Conservation (phyloP, 306 rosid species). For the Begonia masoniana region DNA sequence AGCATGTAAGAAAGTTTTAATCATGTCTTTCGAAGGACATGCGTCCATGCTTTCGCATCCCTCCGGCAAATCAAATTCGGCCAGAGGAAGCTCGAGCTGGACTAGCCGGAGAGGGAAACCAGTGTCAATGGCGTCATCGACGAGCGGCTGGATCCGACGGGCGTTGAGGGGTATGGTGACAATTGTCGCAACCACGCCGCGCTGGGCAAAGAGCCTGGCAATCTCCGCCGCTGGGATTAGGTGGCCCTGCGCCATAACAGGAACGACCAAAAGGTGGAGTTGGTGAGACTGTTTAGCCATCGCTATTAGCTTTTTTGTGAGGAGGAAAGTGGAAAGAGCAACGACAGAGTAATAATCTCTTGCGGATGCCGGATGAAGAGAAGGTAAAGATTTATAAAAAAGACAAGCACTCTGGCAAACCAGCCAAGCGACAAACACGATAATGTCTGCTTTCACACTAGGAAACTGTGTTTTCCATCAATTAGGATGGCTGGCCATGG, state of each 20-base stretch:
- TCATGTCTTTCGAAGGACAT: not conserved
- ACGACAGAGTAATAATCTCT: too few species aligned
- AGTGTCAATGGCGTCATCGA: constrained; percentile 1
- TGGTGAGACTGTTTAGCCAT: constrained; percentile 8
- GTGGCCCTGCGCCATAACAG: constrained; percentile 17
- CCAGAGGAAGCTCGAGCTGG: constrained; percentile 6
- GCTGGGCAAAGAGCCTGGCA: constrained; percentile 16
- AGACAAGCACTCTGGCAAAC: too few species aligned
- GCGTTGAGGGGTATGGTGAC: constrained; percentile 12
- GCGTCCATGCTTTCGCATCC: constrained; percentile 14
- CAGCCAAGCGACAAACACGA: too few species aligned
- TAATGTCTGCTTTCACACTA: too few species aligned
- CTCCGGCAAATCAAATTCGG: constrained; percentile 13
- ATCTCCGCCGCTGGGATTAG: constrained; percentile 16
- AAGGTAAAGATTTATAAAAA: too few species aligned
- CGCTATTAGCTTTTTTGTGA: not conserved
- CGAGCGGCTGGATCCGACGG: not conserved
- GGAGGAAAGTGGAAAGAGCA: too few species aligned
- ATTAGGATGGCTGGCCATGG: too few species aligned
- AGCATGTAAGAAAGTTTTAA: too few species aligned
- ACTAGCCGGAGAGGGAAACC: constrained; percentile 3
- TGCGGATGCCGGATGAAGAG: too few species aligned
- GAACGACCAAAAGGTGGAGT: constrained; percentile 17
- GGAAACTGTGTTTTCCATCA: too few species aligned
- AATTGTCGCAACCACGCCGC: constrained; percentile 7